phyloP scores from a whole-genome alignment of 495 filamentous ascomycete species.

The Podospora comata region DNA sequence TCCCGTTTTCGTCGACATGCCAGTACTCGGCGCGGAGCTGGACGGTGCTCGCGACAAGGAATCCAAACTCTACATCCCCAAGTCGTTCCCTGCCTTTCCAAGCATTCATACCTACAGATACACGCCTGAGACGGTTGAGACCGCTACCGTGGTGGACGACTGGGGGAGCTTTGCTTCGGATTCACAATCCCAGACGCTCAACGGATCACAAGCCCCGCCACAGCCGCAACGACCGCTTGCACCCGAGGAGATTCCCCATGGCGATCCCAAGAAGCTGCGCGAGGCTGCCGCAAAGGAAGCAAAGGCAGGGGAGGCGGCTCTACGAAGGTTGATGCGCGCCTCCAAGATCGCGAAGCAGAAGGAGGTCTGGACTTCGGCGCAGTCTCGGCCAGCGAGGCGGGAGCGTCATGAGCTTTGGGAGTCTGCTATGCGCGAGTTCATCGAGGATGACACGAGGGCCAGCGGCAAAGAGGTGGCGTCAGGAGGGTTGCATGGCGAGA shows the following conservation, averaged over 20 bases:
- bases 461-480: slow-evolving; percentile 67
- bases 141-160: slow-evolving; percentile 27
- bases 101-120: slow-evolving; percentile 47
- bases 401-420: slow-evolving; percentile 45
- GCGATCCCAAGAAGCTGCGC: slow-evolving; percentile 41
- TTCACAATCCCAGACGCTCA: slow-evolving; percentile 9
- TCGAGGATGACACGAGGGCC: slow-evolving; percentile 49
- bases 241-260: slow-evolving; percentile 32
- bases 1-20: slow-evolving; percentile 34
- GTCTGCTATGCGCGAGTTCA: slow-evolving; percentile 39
- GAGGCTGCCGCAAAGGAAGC: slow-evolving; percentile 44
- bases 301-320: slow-evolving; percentile 45
- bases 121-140: slow-evolving; percentile 37
- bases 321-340: slow-evolving; percentile 44
- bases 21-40: slow-evolving; percentile 40
- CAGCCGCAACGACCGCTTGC: slow-evolving; percentile 28
- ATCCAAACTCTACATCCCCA: slow-evolving; percentile 41
- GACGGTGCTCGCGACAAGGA: slow-evolving; percentile 44
- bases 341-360: slow-evolving; percentile 49
- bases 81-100: slow-evolving; percentile 44
- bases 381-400: slow-evolving; percentile 33
- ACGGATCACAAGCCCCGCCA: slow-evolving; percentile 18
- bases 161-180: slow-evolving; percentile 23
- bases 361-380: slow-evolving; percentile 42
- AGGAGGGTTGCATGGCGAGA: slow-evolving; percentile 47